These are phyloP conservation scores for Termitomyces sp. DNA, from an alignment of 768 basidiomycete genomes.

Conservation along the genomic window DNA sequence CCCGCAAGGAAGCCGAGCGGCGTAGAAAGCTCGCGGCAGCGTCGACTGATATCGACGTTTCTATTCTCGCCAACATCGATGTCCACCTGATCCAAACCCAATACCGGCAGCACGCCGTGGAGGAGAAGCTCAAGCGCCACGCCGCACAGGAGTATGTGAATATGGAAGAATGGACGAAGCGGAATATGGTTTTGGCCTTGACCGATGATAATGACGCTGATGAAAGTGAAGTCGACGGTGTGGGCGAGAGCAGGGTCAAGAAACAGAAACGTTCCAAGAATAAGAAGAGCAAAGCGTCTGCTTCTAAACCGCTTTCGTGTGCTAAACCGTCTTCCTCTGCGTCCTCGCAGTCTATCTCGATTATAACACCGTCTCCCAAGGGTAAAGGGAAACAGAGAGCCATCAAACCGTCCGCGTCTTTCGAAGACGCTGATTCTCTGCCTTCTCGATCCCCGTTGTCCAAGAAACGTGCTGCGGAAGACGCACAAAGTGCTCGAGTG, in stretches of 20 bases:
- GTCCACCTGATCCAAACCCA: conserved; percentile 38
- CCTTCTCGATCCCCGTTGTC: neutral
- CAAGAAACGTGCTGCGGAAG: neutral
- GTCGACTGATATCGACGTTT: conserved; percentile 36
- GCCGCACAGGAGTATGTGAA: neutral
- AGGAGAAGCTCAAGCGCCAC: conserved; percentile 32
- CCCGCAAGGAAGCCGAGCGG: conserved; percentile 20
- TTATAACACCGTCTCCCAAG: neutral
- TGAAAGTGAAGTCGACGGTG: neutral
- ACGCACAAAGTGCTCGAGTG: neutral
- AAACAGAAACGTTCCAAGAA: neutral
- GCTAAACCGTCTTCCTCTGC: neutral
- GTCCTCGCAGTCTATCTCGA: neutral
- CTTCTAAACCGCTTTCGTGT: neutral
- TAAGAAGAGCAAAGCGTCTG: neutral
- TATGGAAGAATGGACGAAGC: neutral
- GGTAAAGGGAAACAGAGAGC: conserved; percentile 1
- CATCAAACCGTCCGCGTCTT: neutral
- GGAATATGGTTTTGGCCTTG: neutral
- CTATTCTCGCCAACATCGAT: conserved; percentile 31
- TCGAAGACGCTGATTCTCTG: neutral
- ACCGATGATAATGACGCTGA: neutral
- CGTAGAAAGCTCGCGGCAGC: conserved; percentile 22
- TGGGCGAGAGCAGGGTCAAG: neutral
- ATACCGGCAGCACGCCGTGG: conserved; percentile 36